A percentile compares a stretch with the other conserved stretches of the same genome.
Evolutionary conservation across 768 basidiomycete genomes (phyloP).

Genomic region (Pleurotus citrinopileatus): DNA sequence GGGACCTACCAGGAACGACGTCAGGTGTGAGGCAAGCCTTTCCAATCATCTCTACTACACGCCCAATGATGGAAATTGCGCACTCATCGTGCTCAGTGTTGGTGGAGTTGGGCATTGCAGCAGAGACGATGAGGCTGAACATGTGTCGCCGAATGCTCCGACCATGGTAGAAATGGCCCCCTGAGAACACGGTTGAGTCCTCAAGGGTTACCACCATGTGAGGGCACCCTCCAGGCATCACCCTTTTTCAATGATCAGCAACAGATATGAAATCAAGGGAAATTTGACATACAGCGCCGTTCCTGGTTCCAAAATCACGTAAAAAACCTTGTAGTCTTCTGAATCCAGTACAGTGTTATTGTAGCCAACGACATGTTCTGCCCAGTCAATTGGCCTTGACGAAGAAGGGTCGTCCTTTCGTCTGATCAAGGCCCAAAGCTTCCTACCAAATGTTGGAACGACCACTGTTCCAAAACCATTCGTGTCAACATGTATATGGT

Average conservation of each 20-base stretch:
- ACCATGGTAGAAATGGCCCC: not conserved
- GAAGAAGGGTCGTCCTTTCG: not conserved
- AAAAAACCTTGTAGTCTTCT: not conserved
- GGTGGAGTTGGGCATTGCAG: not conserved
- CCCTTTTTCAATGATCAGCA: not conserved
- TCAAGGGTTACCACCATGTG: constrained; percentile 1
- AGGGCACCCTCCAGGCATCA: not conserved
- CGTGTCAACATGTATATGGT: not conserved
- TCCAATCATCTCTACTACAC: not conserved
- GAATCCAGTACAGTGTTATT: not conserved
- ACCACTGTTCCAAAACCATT: not conserved
- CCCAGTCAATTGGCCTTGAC: not conserved
- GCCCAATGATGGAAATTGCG: not conserved
- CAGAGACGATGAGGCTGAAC: not conserved
- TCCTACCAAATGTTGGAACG: not conserved
- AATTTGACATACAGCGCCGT: not conserved
- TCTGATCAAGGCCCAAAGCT: constrained; percentile 1
- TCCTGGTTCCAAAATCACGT: constrained; percentile 4
- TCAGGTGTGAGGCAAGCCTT: not conserved
- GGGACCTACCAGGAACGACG: not conserved
- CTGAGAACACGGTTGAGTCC: not conserved
- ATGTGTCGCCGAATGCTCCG: not conserved
- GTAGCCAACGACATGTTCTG: not conserved
- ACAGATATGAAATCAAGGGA: not conserved
- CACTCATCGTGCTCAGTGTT: not conserved